Evolutionary conservation across 768 basidiomycete species (phyloP).

Genomic region (Trametes maxima): DNA sequence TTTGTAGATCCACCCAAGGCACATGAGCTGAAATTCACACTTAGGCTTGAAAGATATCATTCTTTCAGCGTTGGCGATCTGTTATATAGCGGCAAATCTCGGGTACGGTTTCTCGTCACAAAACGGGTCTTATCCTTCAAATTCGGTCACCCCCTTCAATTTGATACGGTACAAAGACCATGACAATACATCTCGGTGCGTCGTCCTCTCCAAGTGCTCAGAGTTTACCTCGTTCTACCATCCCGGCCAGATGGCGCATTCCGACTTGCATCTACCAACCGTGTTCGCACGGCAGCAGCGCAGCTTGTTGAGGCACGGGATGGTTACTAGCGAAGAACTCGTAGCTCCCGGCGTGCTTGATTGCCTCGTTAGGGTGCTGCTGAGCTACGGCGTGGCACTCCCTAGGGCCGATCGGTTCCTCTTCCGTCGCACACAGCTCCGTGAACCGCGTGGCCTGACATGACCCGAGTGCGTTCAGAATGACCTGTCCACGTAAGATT

Average conservation of each 20-base stretch:
- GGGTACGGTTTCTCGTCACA: too few species aligned
- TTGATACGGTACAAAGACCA: too few species aligned
- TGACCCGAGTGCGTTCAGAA: background rate
- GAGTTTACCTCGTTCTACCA: too few species aligned
- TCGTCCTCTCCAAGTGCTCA: too few species aligned
- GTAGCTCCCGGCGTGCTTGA: background rate
- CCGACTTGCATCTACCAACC: background rate
- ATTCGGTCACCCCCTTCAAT: too few species aligned
- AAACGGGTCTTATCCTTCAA: too few species aligned
- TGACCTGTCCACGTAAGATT: background rate
- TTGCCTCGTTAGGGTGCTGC: background rate
- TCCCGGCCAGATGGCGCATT: background rate
- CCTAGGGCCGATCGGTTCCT: background rate
- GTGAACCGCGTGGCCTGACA: background rate
- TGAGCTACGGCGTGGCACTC: background rate
- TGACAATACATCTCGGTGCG: too few species aligned
- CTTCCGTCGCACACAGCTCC: background rate
- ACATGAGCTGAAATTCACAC: too few species aligned
- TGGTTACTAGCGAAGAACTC: background rate
- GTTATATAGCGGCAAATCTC: too few species aligned
- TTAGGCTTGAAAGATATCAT: too few species aligned
- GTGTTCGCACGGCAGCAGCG: background rate
- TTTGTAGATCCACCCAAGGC: too few species aligned
- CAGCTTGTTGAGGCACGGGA: background rate
- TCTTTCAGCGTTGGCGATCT: too few species aligned